Evolutionary conservation across 192 early-diverging fungal genomes (phyloP).

Genomic region (Obelidium mucronatum): DNA sequence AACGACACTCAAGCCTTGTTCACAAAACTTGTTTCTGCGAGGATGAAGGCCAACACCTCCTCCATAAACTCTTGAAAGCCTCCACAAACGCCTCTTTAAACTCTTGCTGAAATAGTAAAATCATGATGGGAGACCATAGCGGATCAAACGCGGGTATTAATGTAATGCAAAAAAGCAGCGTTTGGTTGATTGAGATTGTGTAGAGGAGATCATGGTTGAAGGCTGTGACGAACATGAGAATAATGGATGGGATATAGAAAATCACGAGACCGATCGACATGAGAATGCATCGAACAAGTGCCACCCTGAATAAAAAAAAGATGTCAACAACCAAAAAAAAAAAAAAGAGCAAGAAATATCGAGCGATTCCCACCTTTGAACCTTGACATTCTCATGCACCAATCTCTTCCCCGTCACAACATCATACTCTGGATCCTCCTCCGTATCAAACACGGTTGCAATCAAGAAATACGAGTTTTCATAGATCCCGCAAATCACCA

Average conservation of each 20-base stretch:
- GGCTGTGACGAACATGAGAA: not conserved
- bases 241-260: slow-evolving; percentile 15
- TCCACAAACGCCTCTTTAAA: slow-evolving; percentile 13
- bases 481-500: slow-evolving; percentile 12
- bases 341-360: not conserved
- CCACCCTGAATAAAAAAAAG: not conserved
- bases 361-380: slow-evolving; percentile 13
- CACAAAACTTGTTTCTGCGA: too few species aligned
- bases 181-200: not conserved
- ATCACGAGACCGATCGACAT: slow-evolving; percentile 27
- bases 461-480: slow-evolving; percentile 32
- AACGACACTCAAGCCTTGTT: too few species aligned
- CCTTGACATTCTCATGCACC: not conserved
- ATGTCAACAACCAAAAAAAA: too few species aligned
- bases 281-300: slow-evolving; percentile 21
- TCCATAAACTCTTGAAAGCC: not conserved
- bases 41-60: too few species aligned
- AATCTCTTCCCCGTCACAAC: not conserved
- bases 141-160: slow-evolving; percentile 21
- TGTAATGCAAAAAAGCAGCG: not conserved
- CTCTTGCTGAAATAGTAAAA: slow-evolving; percentile 32
- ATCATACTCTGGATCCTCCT: not conserved
- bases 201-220: not conserved
- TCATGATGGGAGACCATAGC: slow-evolving; percentile 25
- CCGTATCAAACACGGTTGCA: slow-evolving; percentile 22